Evolutionary conservation across 2,329 filamentous ascomycete species (phyloP).

Genomic region (Ceratocystis papillata): DNA sequence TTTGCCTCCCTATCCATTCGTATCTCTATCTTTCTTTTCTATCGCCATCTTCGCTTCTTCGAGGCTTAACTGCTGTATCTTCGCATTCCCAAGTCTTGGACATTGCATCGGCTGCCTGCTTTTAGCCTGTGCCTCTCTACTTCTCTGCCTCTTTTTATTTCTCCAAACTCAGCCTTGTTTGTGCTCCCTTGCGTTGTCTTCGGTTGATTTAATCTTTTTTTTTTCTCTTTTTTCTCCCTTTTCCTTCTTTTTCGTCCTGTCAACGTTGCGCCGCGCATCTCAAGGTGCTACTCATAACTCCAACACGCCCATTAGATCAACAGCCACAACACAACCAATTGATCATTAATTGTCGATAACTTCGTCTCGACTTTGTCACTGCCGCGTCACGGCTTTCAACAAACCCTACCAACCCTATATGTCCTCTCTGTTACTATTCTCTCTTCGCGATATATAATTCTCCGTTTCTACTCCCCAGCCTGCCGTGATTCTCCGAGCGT

Average conservation of each 20-base stretch:
- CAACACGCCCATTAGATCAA: background rate
- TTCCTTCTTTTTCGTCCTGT: background rate
- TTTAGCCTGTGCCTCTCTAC: background rate
- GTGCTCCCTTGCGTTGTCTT: background rate
- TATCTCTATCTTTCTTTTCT: background rate
- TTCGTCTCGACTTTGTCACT: background rate
- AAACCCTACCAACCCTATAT: background rate
- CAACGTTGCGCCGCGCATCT: constrained; percentile 16
- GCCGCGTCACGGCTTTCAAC: background rate
- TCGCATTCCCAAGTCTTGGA: background rate
- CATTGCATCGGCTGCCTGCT: background rate
- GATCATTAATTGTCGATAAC: background rate
- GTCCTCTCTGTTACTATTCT: no score
- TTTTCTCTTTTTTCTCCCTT: background rate
- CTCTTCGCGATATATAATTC: background rate
- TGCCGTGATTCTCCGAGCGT: background rate
- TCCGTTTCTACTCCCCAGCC: background rate
- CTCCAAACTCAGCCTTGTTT: constrained; percentile 15
- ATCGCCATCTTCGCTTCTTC: background rate
- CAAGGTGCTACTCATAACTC: background rate
- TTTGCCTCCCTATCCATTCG: background rate
- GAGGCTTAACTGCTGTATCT: background rate
- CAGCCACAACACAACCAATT: background rate
- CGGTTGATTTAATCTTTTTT: constrained; percentile 8
- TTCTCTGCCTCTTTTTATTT: background rate